These are phyloP conservation scores for Aspergillus amoenus DNA, from an alignment of 2,329 filamentous ascomycete genomes.

Conservation along the genomic window DNA sequence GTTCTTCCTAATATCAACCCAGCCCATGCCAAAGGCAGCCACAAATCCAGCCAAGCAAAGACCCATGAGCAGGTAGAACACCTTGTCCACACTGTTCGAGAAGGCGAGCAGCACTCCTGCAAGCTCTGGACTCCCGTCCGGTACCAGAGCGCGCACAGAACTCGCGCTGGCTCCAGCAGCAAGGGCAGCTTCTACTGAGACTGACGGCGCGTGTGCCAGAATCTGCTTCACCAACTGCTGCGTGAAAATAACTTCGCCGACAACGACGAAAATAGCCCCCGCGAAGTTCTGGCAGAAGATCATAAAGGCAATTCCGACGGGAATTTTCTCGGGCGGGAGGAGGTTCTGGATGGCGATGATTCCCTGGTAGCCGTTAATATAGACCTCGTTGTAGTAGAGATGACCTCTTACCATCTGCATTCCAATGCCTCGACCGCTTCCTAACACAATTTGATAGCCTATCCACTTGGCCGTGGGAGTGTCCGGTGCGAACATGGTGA, in stretches of 20 bases:
- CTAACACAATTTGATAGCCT: slow-evolving; percentile 49
- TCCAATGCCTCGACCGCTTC: slow-evolving; percentile 41
- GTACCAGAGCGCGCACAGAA: slow-evolving; percentile 35
- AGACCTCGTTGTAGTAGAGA: not conserved
- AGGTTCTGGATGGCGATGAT: not conserved
- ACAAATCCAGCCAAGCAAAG: slow-evolving; percentile 16
- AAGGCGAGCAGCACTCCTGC: slow-evolving; percentile 34
- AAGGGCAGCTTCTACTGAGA: slow-evolving; percentile 26
- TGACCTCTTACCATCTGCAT: slow-evolving; percentile 22
- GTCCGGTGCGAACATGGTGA: slow-evolving; percentile 40
- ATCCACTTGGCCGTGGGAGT: slow-evolving; percentile 45
- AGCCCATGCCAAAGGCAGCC: slow-evolving; percentile 26
- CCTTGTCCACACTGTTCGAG: slow-evolving; percentile 22
- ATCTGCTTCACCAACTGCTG: not conserved
- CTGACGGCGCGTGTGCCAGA: not conserved
- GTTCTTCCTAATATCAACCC: slow-evolving; percentile 25
- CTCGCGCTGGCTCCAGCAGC: slow-evolving; percentile 45
- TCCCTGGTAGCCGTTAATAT: slow-evolving; percentile 21
- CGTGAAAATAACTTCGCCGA: not conserved
- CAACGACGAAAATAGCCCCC: not conserved
- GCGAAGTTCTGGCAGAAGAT: not conserved
- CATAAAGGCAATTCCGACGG: not conserved
- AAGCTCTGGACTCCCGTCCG: slow-evolving; percentile 19
- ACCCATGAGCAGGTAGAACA: slow-evolving; percentile 26
- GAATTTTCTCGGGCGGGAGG: not conserved